Conservation (phyloP, 768 basidiomycete species). For the Lactarius sanguifluus region DNA sequence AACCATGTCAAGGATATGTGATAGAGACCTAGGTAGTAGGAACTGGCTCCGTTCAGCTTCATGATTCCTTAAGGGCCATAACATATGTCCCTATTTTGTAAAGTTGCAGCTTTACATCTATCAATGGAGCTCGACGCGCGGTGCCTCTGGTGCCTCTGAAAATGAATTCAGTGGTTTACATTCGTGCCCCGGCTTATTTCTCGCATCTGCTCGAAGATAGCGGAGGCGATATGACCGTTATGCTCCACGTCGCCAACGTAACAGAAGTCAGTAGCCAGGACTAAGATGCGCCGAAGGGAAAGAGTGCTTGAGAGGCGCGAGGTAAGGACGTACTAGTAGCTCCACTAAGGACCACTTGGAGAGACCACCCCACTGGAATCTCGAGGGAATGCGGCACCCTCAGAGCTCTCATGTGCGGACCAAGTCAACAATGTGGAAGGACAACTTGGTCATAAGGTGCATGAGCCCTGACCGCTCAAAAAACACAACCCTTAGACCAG, state of each 20-base stretch:
- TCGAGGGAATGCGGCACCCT: not conserved
- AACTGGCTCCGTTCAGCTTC: not conserved
- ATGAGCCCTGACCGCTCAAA: not conserved
- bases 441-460: not conserved
- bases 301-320: not conserved
- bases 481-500: not conserved
- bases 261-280: not conserved
- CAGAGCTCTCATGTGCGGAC: not conserved
- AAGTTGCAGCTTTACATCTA: not conserved
- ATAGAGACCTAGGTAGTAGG: not conserved
- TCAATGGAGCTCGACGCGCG: not conserved
- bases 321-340: not conserved
- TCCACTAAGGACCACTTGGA: not conserved
- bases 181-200: not conserved
- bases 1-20: not conserved
- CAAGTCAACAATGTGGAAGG: not conserved
- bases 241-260: not conserved
- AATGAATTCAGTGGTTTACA: not conserved
- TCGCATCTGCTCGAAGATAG: not conserved
- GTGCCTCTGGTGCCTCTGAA: not conserved
- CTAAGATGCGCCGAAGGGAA: not conserved
- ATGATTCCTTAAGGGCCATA: not conserved
- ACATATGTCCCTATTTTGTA: not conserved
- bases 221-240: not conserved
- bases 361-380: not conserved